These are phyloP conservation scores for Forsythia suspensa DNA, from an alignment of 257 asterid genomes.

Conservation along the genomic window DNA sequence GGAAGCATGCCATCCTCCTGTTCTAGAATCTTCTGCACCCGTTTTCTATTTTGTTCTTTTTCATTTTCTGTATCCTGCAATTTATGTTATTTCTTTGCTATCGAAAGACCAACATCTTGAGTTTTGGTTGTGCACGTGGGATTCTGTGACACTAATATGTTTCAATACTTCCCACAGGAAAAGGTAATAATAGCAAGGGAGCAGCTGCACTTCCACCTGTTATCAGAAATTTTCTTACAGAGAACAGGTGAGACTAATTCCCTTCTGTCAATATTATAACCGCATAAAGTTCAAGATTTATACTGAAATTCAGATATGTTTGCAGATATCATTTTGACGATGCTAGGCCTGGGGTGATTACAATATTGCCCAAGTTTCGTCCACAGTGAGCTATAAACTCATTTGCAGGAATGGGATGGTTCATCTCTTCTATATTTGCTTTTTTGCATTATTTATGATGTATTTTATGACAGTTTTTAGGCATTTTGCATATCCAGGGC, in stretches of 20 bases:
- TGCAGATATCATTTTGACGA: slow-evolving; percentile 75
- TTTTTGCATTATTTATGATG: too few relatives aligned
- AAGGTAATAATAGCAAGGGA: slow-evolving; percentile 83
- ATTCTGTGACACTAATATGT: neutral
- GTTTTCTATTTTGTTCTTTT: neutral
- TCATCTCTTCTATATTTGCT: neutral
- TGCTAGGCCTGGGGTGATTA: slow-evolving; percentile 65
- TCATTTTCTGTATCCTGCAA: neutral
- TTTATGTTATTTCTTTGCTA: neutral
- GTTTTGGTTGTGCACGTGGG: slow-evolving; percentile 5
- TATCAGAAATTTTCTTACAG: slow-evolving; percentile 66
- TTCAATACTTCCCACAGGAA: slow-evolving; percentile 46
- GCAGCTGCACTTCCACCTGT: slow-evolving; percentile 79
- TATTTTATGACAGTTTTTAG: too few relatives aligned
- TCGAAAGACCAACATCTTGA: neutral
- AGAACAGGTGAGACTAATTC: slow-evolving; percentile 49
- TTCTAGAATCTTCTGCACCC: neutral
- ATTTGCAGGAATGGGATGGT: neutral
- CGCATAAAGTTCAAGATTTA: neutral
- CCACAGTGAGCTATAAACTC: slow-evolving; percentile 20
- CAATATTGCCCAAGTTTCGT: slow-evolving; percentile 61
- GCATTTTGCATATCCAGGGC: too few relatives aligned
- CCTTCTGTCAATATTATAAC: neutral
- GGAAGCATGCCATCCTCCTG: neutral
- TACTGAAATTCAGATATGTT: slow-evolving; percentile 1